Percentiles rank a stretch among this genome's conserved stretches.
These are phyloP conservation scores for Candida buenavistaensis DNA, from an alignment of 1,139 yeast genomes.

Conservation along the genomic window DNA sequence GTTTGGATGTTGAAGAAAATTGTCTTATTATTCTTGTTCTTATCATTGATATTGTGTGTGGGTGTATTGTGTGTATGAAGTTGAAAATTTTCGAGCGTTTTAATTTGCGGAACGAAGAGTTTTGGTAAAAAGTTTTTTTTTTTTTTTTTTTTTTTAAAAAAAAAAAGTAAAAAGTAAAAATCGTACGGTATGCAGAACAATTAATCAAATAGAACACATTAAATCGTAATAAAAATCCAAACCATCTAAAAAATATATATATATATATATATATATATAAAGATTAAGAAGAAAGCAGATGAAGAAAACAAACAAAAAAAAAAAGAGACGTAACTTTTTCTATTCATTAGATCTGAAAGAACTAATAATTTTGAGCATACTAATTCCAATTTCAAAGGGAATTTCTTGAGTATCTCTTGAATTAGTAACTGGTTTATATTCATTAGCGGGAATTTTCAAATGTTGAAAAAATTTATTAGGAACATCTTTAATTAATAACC, in stretches of 20 bases:
- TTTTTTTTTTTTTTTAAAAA: too few species aligned
- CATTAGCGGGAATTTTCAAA: slow-evolving; percentile 45
- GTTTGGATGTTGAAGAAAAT: slow-evolving; percentile 2
- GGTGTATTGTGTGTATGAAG: too few species aligned
- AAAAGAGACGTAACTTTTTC: background rate
- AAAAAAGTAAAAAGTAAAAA: too few species aligned
- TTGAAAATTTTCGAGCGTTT: background rate
- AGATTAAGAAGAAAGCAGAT: too few species aligned
- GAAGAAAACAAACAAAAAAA: background rate
- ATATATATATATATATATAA: too few species aligned
- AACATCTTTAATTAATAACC: slow-evolving; percentile 53
- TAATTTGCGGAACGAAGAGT: too few species aligned
- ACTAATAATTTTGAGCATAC: slow-evolving; percentile 48
- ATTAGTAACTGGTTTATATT: slow-evolving; percentile 52
- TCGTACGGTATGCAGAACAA: too few species aligned
- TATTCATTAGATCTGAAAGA: slow-evolving; percentile 21
- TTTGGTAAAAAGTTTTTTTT: too few species aligned
- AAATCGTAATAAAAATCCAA: background rate
- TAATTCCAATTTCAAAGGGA: slow-evolving; percentile 43
- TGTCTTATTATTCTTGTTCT: too few species aligned
- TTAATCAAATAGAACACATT: too few species aligned
- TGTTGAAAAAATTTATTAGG: slow-evolving; percentile 48
- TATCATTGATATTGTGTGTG: too few species aligned
- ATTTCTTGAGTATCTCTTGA: slow-evolving; percentile 64
- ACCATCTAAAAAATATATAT: too few species aligned